Evolutionary conservation across 805 yeast genomes (phyloP), one percentile per base, ranked within the genome.

Genomic region (Yarrowia hollandica): DNA sequence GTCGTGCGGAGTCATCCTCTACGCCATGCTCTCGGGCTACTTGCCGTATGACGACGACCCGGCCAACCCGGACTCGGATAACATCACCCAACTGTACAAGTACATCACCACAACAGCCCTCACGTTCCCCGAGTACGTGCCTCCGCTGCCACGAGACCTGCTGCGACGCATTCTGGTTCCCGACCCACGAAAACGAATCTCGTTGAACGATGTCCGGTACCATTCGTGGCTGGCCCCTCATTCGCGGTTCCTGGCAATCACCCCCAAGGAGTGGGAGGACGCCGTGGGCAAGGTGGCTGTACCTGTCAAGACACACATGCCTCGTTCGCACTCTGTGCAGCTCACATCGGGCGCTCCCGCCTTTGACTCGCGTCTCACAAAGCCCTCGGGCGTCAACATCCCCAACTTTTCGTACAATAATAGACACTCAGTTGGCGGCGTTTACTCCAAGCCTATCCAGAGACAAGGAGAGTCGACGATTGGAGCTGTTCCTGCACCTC

Each of bases 1-100:
- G 99, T 89, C 97, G 0, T 83, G 96, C 67, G 99, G 99, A 61
- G 91, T 94, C 25, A 94, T 94, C 58, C 74, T 94, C 39, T 94
- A 90, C 69, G 97, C 98, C 10, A 94, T 94, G 96, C 77, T 94
- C 50, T 92, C 98, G 0, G 99, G 99, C 1, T 94, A 94, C 72
- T 78, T 94, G 62, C 99, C 99, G 0, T 94, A 90, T 77, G 99
- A 94, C 69, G 99, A 94, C 72, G 99, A 94, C 71, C 94, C 96
- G 18, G 86, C 87, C 59, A 94, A 94, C 69, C 98, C 97, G 31
- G 97, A 92, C 70, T 96, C 97, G 55, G 88, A 91, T 60, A 95
- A 94, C 72, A 92, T 94, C 68, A 88, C 91, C 19, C 85, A 86
- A 69, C 77, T 94, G 62, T 94, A 94, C 74, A 88, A 86, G 68